Base-by-base conservation (phyloP, 2,329 filamentous ascomycete genomes). In the Epichloe brachyelytri region DNA sequence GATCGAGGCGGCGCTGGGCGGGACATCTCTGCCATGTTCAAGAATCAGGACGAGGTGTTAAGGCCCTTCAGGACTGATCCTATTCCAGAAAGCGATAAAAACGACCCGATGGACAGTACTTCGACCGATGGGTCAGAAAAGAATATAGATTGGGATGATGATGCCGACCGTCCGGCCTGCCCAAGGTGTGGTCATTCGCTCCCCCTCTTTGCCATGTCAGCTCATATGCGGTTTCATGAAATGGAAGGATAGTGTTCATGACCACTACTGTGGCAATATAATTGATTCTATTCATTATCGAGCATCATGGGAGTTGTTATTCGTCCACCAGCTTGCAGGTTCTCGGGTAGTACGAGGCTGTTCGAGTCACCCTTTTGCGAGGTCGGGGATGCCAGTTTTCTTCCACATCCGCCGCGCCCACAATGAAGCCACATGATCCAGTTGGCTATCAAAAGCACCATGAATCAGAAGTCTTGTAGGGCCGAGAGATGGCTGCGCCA, bases 11-110 rank as follows among this genome's bases (percentile, higher is more conserved):
- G 76, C 33, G 72, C 69, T n/a, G 87, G 86, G 1, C 75, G 85
- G 56, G 83, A 95, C 60, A 95, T 96, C 57, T 77, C 77, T 1
- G 78, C 73, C 60, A 94, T 96, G 88, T 94, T 96, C 63, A 80
- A 73, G 60, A 75, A 74, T 50, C 88, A 94, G 62, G 82, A 87
- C 47, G 75, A 80, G 43, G 76, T 81, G 33, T 68, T 89, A 50
- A 80, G 75, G 54, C 80, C 85, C 47, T 90, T 84, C 71, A 81
- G 70, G 48, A 72, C 82, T 1, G 53, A 44, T 14, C 43, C 55
- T n/a, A 73, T 76, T 45, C 61, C 51, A 5, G 54, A 57, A 47
- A 53, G 53, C 7, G 53, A 57, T n/a, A 49, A 55, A 3, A 37
- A 45, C 4, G 50, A 53, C 10, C 63, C 15, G 63, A 64, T 10